Evolutionary conservation across 2,329 filamentous ascomycete genomes (phyloP).

Genomic region (Colletotrichum lini): DNA sequence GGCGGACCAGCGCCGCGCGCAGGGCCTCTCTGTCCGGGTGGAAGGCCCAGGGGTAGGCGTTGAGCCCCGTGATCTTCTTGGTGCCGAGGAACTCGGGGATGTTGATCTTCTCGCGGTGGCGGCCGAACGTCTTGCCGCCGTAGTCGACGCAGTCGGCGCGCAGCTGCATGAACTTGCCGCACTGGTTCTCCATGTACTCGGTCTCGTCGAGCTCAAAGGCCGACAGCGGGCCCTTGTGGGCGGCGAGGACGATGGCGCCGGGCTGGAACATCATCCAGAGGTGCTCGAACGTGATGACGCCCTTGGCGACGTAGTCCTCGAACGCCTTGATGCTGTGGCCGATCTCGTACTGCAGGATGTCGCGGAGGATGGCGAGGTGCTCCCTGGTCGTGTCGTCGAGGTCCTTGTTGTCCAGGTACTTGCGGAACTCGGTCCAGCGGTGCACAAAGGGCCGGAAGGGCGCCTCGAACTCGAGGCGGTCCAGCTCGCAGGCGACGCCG

Average conservation of each 20-base stretch:
- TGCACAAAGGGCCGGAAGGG: conserved; percentile 77
- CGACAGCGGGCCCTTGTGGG: conserved; percentile 56
- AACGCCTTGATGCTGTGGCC: conserved; percentile 63
- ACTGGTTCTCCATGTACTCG: conserved; percentile 54
- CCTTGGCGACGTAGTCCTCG: conserved; percentile 66
- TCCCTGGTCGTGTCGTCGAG: conserved; percentile 60
- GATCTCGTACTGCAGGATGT: conserved; percentile 65
- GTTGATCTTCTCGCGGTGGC: conserved; percentile 51
- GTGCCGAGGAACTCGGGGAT: conserved; percentile 61
- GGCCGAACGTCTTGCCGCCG: conserved; percentile 63
- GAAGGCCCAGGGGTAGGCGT: conserved; percentile 60
- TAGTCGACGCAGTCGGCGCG: conserved; percentile 62
- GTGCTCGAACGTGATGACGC: conserved; percentile 67
- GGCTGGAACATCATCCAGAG: conserved; percentile 69
- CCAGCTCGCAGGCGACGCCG: conserved; percentile 70
- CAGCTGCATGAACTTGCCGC: conserved; percentile 57
- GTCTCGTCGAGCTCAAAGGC: conserved; percentile 57
- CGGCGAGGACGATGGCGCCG: conserved; percentile 57
- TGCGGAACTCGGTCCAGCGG: conserved; percentile 68
- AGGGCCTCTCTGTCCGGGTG: conserved; percentile 58
- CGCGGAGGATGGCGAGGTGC: conserved; percentile 63
- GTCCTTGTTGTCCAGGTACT: conserved; percentile 56
- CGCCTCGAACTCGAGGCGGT: conserved; percentile 72
- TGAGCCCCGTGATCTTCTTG: conserved; percentile 58
- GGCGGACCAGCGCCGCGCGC: conserved; percentile 51